Conservation (phyloP, 306 rosid species). For the Fragaria nilgerrensis region DNA sequence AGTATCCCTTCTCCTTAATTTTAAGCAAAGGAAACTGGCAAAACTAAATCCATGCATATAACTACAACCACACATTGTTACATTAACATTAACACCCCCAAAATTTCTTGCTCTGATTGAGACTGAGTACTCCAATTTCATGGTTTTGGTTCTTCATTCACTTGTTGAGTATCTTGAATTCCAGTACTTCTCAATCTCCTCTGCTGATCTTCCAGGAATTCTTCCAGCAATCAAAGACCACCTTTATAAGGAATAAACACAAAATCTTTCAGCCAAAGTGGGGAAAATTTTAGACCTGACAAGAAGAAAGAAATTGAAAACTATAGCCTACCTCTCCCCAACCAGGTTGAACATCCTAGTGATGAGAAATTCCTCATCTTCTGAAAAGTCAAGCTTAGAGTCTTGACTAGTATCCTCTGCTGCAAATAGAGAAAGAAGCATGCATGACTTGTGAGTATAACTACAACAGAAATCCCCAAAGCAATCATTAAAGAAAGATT, state of each 20-base stretch:
- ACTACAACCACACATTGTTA: conserved; percentile 19
- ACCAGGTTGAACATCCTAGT: conserved; percentile 80
- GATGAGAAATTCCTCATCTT: conserved; percentile 81
- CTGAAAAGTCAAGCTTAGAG: conserved; percentile 64
- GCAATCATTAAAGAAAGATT: neutral
- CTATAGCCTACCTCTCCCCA: conserved; percentile 61
- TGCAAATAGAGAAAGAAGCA: neutral
- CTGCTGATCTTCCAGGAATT: conserved; percentile 96
- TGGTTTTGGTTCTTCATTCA: conserved; percentile 28
- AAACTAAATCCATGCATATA: conserved; percentile 14
- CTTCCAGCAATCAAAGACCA: conserved; percentile 97
- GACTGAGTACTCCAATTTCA: conserved; percentile 11
- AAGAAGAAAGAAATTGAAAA: neutral
- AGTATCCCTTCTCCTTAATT: neutral
- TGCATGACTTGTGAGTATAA: neutral
- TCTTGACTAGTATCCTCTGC: conserved; percentile 49
- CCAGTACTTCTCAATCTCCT: conserved; percentile 87
- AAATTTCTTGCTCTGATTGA: conserved; percentile 32
- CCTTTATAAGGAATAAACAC: conserved; percentile 27
- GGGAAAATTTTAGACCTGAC: neutral
- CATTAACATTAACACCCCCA: conserved; percentile 23
- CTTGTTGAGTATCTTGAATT: conserved; percentile 66
- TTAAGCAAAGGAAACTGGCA: conserved; percentile 8
- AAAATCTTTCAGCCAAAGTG: neutral
- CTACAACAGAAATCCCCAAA: neutral